Percentiles rank a stretch among this genome's conserved stretches.
Evolutionary conservation across 2,329 filamentous ascomycete species (phyloP).

Genomic region (Pseudocercospora cruenta): DNA sequence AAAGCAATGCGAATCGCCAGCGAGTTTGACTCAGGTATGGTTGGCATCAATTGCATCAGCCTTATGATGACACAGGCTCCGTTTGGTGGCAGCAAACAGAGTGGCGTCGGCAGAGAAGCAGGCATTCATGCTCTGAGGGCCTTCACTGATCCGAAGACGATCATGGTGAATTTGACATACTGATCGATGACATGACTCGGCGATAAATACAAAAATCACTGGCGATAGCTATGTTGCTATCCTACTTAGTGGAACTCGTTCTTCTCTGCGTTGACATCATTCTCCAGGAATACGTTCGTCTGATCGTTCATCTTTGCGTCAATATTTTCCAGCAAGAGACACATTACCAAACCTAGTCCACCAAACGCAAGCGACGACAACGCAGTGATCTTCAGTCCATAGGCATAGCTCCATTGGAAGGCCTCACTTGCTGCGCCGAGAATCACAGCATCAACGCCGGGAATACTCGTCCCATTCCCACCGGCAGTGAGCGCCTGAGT

Average conservation of each 20-base stretch:
- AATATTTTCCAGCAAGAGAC: constrained; percentile 21
- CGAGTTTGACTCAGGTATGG: constrained; percentile 59
- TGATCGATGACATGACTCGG: background rate
- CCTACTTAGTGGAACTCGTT: constrained; percentile 19
- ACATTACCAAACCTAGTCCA: constrained; percentile 17
- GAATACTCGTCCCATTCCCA: constrained; percentile 7
- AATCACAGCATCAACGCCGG: constrained; percentile 14
- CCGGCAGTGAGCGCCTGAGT: constrained; percentile 16
- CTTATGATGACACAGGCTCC: constrained; percentile 43
- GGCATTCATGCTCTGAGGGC: constrained; percentile 48
- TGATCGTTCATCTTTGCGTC: constrained; percentile 23
- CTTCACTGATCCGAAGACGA: constrained; percentile 54
- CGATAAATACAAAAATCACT: background rate
- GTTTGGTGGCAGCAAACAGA: constrained; percentile 57
- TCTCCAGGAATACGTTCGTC: constrained; percentile 24
- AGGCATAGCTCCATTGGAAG: constrained; percentile 20
- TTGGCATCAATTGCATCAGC: constrained; percentile 40
- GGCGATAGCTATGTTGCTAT: background rate
- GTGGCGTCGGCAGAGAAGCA: constrained; percentile 54
- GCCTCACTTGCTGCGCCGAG: constrained; percentile 15
- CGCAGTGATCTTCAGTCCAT: constrained; percentile 22
- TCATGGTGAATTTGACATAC: constrained; percentile 23
- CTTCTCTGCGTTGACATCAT: constrained; percentile 20
- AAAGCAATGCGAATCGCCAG: constrained; percentile 47
- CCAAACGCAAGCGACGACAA: constrained; percentile 21